Percentiles rank a stretch among this genome's conserved stretches.
These are phyloP conservation scores for Colletotrichum musae DNA, from an alignment of 2,329 filamentous ascomycete genomes.

Conservation along the genomic window DNA sequence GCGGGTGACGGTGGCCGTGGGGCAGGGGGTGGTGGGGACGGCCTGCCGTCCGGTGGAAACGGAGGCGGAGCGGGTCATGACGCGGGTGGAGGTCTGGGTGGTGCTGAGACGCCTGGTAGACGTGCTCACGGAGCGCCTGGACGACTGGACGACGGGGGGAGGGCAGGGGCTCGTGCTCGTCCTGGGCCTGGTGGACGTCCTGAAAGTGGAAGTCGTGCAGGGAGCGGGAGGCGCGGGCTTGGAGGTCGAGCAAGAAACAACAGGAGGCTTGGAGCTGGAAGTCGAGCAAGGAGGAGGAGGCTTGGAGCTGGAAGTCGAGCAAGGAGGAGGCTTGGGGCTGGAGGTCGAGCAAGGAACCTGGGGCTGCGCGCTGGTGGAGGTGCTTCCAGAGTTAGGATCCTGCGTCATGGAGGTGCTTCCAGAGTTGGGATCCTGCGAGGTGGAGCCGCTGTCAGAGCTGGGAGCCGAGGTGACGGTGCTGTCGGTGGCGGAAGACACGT, in stretches of 20 bases:
- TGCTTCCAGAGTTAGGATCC: not conserved
- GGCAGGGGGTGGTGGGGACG: slow-evolving; percentile 11
- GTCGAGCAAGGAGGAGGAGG: slow-evolving; percentile 2
- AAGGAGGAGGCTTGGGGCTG: not conserved
- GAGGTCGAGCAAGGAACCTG: not conserved
- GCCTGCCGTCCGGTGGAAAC: slow-evolving; percentile 11
- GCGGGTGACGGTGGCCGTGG: slow-evolving; percentile 12
- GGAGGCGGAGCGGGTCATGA: not conserved
- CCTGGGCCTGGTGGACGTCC: not conserved
- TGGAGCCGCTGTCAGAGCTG: slow-evolving; percentile 3
- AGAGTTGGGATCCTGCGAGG: not conserved
- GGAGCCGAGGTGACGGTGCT: not conserved
- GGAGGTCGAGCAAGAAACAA: too few relatives aligned
- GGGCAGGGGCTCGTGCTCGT: slow-evolving; percentile 7
- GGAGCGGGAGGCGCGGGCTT: not conserved
- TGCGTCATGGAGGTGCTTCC: not conserved
- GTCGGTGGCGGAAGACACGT: not conserved
- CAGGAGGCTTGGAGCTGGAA: not conserved
- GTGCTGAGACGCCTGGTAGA: slow-evolving; percentile 22
- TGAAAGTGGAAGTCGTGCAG: slow-evolving; percentile 1
- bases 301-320: slow-evolving; percentile 7
- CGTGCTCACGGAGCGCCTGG: not conserved
- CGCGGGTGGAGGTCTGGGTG: slow-evolving; percentile 20
- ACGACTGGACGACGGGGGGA: slow-evolving; percentile 1
- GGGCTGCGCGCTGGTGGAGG: not conserved